Conservation (phyloP, 176 grass and related monocot species). For the Pontederia crassipes region DNA sequence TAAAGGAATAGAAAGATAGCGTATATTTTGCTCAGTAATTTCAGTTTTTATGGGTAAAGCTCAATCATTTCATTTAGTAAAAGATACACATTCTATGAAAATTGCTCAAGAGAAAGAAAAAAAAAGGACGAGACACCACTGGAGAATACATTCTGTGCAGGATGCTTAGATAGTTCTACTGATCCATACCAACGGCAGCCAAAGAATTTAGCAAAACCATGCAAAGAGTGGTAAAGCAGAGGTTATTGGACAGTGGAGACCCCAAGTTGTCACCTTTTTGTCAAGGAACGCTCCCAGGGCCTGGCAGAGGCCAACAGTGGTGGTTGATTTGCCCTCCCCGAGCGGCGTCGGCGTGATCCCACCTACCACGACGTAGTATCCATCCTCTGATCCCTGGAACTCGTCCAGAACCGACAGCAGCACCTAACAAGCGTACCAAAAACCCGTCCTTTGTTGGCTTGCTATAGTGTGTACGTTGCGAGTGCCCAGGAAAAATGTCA, state of each 20-base stretch:
- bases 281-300: conserved; percentile 87
- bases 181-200: too few relatives aligned
- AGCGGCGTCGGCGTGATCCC: conserved; percentile 92
- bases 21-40: too few relatives aligned
- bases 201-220: too few relatives aligned
- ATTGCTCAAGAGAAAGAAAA: too few relatives aligned
- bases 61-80: too few relatives aligned
- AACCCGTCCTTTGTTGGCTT: too few relatives aligned
- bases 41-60: too few relatives aligned
- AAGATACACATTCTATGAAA: too few relatives aligned
- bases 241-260: neutral
- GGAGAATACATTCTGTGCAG: too few relatives aligned
- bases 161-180: too few relatives aligned
- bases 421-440: conserved; percentile 29
- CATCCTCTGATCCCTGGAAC: conserved; percentile 57
- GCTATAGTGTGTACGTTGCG: neutral
- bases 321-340: conserved; percentile 89
- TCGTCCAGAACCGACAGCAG: conserved; percentile 55
- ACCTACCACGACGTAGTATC: conserved; percentile 88
- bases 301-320: conserved; percentile 86
- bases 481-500: neutral
- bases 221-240: neutral
- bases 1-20: too few relatives aligned
- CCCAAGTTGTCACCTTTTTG: conserved; percentile 47
- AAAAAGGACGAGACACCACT: too few relatives aligned